These are phyloP conservation scores for Tolypocladium ovalisporum DNA, from an alignment of 2,329 filamentous ascomycete species.

Conservation along the genomic window DNA sequence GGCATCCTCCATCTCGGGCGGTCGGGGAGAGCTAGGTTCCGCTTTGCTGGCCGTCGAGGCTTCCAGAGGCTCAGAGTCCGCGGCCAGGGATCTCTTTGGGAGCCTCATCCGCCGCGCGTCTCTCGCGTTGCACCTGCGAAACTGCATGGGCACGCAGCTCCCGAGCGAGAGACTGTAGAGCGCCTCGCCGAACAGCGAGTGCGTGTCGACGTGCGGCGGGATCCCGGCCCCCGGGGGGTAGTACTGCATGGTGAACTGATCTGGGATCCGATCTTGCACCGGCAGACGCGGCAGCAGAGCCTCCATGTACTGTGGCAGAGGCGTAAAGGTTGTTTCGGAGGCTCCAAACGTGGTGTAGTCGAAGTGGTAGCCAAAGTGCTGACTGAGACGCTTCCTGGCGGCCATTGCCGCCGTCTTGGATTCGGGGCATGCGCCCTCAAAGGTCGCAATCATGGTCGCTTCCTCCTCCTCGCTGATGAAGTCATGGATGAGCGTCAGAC, in stretches of 20 bases:
- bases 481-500: background rate
- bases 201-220: constrained; percentile 50
- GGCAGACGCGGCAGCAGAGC: constrained; percentile 30
- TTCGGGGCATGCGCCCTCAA: background rate
- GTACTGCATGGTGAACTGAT: constrained; percentile 50
- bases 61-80: background rate
- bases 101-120: background rate
- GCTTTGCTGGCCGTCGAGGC: background rate
- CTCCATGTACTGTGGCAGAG: constrained; percentile 39
- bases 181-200: constrained; percentile 14
- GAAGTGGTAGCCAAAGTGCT: constrained; percentile 45
- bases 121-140: background rate
- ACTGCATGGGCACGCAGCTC: constrained; percentile 1
- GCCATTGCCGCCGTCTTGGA: background rate
- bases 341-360: constrained; percentile 48
- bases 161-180: constrained; percentile 3
- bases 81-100: background rate
- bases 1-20: background rate
- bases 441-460: background rate
- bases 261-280: constrained; percentile 31
- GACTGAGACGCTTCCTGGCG: background rate
- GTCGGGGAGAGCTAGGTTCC: background rate
- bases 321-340: constrained; percentile 33
- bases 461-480: background rate
- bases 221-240: constrained; percentile 50